A percentile compares a stretch with the other conserved stretches of the same genome.
phyloP scores from a whole-genome alignment of 768 basidiomycete genomes.

The Phlebiopsis flavidoalba region DNA sequence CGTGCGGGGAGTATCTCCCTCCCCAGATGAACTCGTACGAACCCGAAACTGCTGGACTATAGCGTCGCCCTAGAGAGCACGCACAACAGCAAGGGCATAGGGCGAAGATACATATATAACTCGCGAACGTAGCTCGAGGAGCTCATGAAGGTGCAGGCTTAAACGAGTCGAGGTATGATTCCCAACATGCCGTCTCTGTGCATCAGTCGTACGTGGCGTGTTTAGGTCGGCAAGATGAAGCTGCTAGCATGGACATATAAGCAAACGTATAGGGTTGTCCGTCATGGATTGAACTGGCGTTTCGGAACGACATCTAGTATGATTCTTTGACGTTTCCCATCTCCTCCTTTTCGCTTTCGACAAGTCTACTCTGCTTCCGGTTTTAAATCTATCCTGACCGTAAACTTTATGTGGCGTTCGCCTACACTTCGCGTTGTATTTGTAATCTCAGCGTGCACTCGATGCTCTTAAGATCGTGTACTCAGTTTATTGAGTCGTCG shows the following conservation, averaged over 20 bases:
- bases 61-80: slow-evolving; percentile 64
- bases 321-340: background rate
- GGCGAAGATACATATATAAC: slow-evolving; percentile 70
- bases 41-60: slow-evolving; percentile 79
- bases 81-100: slow-evolving; percentile 60
- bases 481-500: too few relatives aligned
- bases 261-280: slow-evolving; percentile 77
- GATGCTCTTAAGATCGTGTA: too few relatives aligned
- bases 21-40: slow-evolving; percentile 73
- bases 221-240: slow-evolving; percentile 77
- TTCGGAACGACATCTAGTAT: slow-evolving; percentile 36
- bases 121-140: slow-evolving; percentile 79
- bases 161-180: slow-evolving; percentile 71
- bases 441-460: too few relatives aligned
- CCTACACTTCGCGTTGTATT: too few relatives aligned
- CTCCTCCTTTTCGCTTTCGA: background rate
- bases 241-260: slow-evolving; percentile 83
- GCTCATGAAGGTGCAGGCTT: slow-evolving; percentile 74
- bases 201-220: background rate
- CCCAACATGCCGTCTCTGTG: background rate
- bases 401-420: too few relatives aligned
- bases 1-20: slow-evolving; percentile 81
- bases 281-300: slow-evolving; percentile 75
- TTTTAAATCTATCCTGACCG: background rate
- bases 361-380: background rate